Evolutionary conservation across 805 yeast species (phyloP).

Genomic region (Cephaloascus albidus): DNA sequence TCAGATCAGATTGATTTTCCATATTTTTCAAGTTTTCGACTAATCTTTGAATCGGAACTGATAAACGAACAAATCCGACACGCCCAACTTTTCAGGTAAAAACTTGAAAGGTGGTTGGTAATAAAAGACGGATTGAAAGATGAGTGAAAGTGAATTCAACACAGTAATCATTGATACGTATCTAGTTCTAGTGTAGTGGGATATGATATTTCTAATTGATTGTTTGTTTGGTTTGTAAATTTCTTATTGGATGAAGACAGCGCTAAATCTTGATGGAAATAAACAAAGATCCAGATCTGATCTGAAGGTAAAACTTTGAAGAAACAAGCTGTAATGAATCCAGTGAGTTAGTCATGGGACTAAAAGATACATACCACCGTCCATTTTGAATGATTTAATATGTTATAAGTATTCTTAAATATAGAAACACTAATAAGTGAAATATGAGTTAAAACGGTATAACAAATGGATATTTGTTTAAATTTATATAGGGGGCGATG

Average conservation of each 20-base stretch:
- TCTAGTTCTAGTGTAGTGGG: too few relatives aligned
- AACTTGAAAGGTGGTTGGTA: too few relatives aligned
- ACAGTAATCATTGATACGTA: too few relatives aligned
- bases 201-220: too few relatives aligned
- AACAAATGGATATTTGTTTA: background rate
- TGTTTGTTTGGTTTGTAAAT: too few relatives aligned
- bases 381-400: constrained; percentile 30
- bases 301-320: too few relatives aligned
- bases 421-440: background rate
- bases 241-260: too few relatives aligned
- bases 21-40: background rate
- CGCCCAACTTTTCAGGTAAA: background rate
- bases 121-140: too few relatives aligned
- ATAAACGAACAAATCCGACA: constrained; percentile 1
- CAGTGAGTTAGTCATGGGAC: background rate
- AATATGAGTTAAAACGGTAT: constrained; percentile 2
- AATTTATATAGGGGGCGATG: background rate
- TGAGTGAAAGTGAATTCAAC: too few relatives aligned
- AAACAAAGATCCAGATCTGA: too few relatives aligned
- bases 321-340: constrained; percentile 5
- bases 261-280: too few relatives aligned
- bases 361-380: constrained; percentile 42
- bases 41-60: constrained; percentile 4
- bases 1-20: background rate
- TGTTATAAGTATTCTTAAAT: background rate